Conservation (phyloP, 495 filamentous ascomycete species). For the Wilcoxina mikolae region DNA sequence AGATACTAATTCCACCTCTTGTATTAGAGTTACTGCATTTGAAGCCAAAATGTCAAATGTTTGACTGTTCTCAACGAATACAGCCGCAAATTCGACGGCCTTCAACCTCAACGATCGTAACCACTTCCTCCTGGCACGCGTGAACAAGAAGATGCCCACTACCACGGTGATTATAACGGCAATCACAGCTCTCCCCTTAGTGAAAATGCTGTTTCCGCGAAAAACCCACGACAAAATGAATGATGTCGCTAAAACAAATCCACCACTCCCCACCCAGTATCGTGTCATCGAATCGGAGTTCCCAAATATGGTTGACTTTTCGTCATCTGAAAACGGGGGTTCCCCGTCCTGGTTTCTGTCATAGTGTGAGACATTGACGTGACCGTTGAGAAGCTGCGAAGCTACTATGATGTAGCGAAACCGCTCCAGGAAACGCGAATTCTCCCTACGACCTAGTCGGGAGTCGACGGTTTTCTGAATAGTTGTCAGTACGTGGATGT, state of each 20-base stretch:
- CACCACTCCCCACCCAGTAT: slow-evolving; percentile 27
- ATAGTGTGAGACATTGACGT: slow-evolving; percentile 35
- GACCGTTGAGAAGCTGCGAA: slow-evolving; percentile 73
- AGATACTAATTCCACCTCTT: slow-evolving; percentile 92
- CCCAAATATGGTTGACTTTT: slow-evolving; percentile 36
- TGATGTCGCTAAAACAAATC: slow-evolving; percentile 22
- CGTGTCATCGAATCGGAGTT: slow-evolving; percentile 19
- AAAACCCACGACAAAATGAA: slow-evolving; percentile 25
- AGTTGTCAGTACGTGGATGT: slow-evolving; percentile 8
- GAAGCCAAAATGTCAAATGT: slow-evolving; percentile 69
- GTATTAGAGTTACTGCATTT: slow-evolving; percentile 70
- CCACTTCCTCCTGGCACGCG: slow-evolving; percentile 68
- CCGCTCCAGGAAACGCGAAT: slow-evolving; percentile 77
- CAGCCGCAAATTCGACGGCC: slow-evolving; percentile 56
- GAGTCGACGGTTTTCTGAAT: slow-evolving; percentile 49
- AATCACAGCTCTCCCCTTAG: slow-evolving; percentile 25
- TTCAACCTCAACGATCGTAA: slow-evolving; percentile 67
- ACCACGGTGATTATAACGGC: slow-evolving; percentile 30
- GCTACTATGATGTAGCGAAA: slow-evolving; percentile 93
- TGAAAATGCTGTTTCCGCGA: slow-evolving; percentile 28
- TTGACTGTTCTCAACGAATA: slow-evolving; percentile 61
- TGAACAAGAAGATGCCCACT: slow-evolving; percentile 43
- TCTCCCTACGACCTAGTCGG: slow-evolving; percentile 65
- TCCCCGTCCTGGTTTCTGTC: slow-evolving; percentile 23
- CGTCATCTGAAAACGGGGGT: slow-evolving; percentile 30